Conservation (phyloP, 2,329 filamentous ascomycete genomes). For the Sarocladiaceae sp. region DNA sequence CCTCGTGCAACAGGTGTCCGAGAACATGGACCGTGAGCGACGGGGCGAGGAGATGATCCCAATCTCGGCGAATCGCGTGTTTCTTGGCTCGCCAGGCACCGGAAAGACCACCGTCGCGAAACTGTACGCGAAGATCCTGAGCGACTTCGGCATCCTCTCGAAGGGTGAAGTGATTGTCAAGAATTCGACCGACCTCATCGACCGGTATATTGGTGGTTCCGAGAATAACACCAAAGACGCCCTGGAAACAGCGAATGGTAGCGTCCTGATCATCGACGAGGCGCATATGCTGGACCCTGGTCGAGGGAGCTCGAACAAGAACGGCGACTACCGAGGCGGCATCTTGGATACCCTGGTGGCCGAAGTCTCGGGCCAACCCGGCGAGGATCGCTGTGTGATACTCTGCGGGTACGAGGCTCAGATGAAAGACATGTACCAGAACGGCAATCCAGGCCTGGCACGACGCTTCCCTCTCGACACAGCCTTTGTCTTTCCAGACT, state of each 20-base stretch:
- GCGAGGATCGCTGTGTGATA: slow-evolving; percentile 60
- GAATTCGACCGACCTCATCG: slow-evolving; percentile 57
- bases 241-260: slow-evolving; percentile 49
- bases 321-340: slow-evolving; percentile 39
- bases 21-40: slow-evolving; percentile 54
- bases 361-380: slow-evolving; percentile 54
- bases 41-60: slow-evolving; percentile 44
- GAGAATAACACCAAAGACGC: slow-evolving; percentile 56
- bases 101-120: slow-evolving; percentile 63
- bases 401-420: slow-evolving; percentile 57
- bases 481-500: slow-evolving; percentile 58
- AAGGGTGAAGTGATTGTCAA: slow-evolving; percentile 58
- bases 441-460: slow-evolving; percentile 55
- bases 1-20: slow-evolving; percentile 45
- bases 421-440: slow-evolving; percentile 57
- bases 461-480: slow-evolving; percentile 52
- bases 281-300: slow-evolving; percentile 40
- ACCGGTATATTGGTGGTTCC: slow-evolving; percentile 47
- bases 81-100: slow-evolving; percentile 59
- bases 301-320: slow-evolving; percentile 18
- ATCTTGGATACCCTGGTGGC: slow-evolving; percentile 60
- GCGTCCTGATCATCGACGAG: slow-evolving; percentile 62
- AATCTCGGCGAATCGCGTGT: slow-evolving; percentile 52
- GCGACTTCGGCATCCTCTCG: slow-evolving; percentile 53
- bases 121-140: slow-evolving; percentile 56